Percentiles rank a stretch among this genome's conserved stretches.
Evolutionary conservation across 78 protist genomes (phyloP).

Genomic region (Dictyostelium firmibasis): DNA sequence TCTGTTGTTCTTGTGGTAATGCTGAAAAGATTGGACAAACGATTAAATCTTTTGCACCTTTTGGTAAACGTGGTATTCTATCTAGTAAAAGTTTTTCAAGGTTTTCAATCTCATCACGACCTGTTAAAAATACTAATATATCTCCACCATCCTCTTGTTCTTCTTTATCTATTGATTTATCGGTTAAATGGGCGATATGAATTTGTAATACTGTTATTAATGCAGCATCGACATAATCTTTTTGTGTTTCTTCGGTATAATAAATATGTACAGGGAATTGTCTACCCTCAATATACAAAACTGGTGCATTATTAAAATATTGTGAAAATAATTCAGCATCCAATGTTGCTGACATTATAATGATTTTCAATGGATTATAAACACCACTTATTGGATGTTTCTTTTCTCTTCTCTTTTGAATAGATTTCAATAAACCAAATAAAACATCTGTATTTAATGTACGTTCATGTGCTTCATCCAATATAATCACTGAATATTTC

Average conservation of each 20-base stretch:
- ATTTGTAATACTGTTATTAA: slow-evolving; percentile 82
- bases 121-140: slow-evolving; percentile 94
- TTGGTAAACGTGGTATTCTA: slow-evolving; percentile 50
- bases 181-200: slow-evolving; percentile 91
- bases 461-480: slow-evolving; percentile 97
- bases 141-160: slow-evolving; percentile 91
- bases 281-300: slow-evolving; percentile 81
- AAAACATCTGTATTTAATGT: slow-evolving; percentile 92
- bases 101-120: slow-evolving; percentile 94
- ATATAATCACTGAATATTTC: slow-evolving; percentile 81
- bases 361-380: slow-evolving; percentile 4
- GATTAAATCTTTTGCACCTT: slow-evolving; percentile 9
- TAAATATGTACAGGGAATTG: slow-evolving; percentile 72
- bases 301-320: slow-evolving; percentile 86
- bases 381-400: not conserved
- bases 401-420: slow-evolving; percentile 71
- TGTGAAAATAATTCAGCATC: slow-evolving; percentile 80
- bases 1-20: slow-evolving; percentile 86
- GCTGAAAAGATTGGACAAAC: slow-evolving; percentile 86
- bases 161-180: slow-evolving; percentile 90
- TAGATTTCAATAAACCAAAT: slow-evolving; percentile 84
- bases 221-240: slow-evolving; percentile 81
- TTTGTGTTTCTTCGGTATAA: slow-evolving; percentile 63
- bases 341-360: slow-evolving; percentile 95
- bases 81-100: slow-evolving; percentile 50